These are phyloP conservation scores for Umbelopsis isabellina DNA, from an alignment of 192 early-diverging fungal genomes.

Conservation along the genomic window DNA sequence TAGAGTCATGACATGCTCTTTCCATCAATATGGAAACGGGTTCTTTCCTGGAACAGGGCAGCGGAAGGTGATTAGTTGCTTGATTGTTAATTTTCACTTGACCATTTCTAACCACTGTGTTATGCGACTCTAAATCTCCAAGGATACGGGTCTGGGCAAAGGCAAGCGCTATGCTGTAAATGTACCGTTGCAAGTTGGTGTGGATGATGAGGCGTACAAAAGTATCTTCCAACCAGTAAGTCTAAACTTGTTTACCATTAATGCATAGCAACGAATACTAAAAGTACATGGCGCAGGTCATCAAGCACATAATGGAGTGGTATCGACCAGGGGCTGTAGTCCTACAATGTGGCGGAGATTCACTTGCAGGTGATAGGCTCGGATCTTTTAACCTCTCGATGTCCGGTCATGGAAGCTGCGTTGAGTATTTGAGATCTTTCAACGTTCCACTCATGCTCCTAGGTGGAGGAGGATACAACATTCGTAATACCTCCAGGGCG, in stretches of 20 bases:
- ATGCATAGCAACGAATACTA: neutral
- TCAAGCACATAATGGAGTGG: constrained; percentile 92
- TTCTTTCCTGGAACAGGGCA: constrained; percentile 98
- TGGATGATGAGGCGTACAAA: constrained; percentile 90
- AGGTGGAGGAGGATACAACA: constrained; percentile 97
- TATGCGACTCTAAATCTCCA: no score
- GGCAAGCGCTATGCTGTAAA: constrained; percentile 96
- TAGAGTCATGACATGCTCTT: constrained; percentile 94
- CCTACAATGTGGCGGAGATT: constrained; percentile 97
- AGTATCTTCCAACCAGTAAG: constrained; percentile 64
- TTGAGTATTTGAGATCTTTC: constrained; percentile 89
- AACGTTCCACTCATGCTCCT: constrained; percentile 90
- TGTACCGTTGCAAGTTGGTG: constrained; percentile 91
- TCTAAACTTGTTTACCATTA: neutral
- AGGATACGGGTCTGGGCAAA: constrained; percentile 86
- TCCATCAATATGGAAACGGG: constrained; percentile 87
- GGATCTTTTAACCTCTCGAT: constrained; percentile 96
- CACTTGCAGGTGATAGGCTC: constrained; percentile 89
- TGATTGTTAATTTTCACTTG: no score
- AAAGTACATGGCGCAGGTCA: constrained; percentile 56
- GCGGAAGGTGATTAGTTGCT: constrained; percentile 40
- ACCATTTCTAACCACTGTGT: neutral
- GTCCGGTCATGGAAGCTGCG: constrained; percentile 86
- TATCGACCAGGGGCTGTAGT: constrained; percentile 93
- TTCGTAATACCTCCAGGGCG: constrained; percentile 91